These are phyloP conservation scores for Deinandra increscens DNA, from an alignment of 129 eudicot species.

Conservation along the genomic window DNA sequence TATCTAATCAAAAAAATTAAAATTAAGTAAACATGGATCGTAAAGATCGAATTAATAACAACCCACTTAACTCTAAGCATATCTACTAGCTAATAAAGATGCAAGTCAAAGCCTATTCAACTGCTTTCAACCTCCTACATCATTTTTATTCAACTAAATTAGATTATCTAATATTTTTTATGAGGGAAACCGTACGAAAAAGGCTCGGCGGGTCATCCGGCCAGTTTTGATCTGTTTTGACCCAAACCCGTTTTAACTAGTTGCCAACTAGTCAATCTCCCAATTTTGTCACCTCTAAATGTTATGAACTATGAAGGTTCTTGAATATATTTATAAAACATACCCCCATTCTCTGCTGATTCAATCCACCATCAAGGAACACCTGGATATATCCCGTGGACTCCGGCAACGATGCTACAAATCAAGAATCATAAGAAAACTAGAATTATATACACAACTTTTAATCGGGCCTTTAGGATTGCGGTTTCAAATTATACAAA, in stretches of 20 bases:
- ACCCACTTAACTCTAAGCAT: neutral
- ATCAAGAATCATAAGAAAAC: conserved; percentile 20
- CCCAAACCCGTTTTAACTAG: conserved; percentile 3
- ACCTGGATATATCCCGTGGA: conserved; percentile 91
- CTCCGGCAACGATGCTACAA: conserved; percentile 56
- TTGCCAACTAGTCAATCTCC: neutral
- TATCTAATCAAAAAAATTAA: conserved; percentile 46
- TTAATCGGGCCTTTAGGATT: neutral
- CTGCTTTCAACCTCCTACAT: neutral
- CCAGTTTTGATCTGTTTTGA: neutral
- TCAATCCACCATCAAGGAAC: conserved; percentile 96
- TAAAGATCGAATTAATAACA: neutral
- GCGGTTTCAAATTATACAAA: too few relatives aligned
- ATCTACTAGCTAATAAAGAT: neutral
- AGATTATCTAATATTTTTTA: neutral
- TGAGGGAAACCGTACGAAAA: neutral
- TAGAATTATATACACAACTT: neutral
- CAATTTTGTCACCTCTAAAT: conserved; percentile 2
- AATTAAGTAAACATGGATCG: conserved; percentile 2
- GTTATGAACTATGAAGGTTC: neutral
- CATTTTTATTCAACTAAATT: neutral
- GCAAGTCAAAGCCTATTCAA: neutral
- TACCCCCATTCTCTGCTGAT: conserved; percentile 99
- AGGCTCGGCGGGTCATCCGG: neutral
- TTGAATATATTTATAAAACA: conserved; percentile 26